These are phyloP conservation scores for Cystobasidium pallidum DNA, from an alignment of 1,284 basidiomycete species.

Conservation along the genomic window DNA sequence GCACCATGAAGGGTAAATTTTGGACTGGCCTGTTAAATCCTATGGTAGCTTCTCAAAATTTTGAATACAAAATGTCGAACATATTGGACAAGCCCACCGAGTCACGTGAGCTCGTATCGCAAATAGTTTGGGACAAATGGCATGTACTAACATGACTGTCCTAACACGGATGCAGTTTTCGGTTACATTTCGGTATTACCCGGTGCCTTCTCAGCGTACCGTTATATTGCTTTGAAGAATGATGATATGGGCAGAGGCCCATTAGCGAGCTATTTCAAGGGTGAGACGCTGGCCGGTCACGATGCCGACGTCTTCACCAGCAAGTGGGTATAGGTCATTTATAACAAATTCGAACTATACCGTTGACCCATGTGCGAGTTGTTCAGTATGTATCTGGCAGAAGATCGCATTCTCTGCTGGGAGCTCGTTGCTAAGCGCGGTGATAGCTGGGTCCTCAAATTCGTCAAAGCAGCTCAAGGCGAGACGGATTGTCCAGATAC, in stretches of 20 bases:
- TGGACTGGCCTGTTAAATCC: constrained; percentile 62
- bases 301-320: constrained; percentile 95
- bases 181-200: constrained; percentile 73
- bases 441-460: constrained; percentile 89
- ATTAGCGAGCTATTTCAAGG: constrained; percentile 93
- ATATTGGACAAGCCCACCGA: constrained; percentile 95
- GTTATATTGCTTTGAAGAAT: constrained; percentile 88
- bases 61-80: constrained; percentile 56
- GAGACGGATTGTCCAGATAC: constrained; percentile 96
- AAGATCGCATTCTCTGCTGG: constrained; percentile 91
- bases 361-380: background rate
- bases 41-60: constrained; percentile 87
- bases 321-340: constrained; percentile 61
- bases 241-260: constrained; percentile 83
- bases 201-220: constrained; percentile 80
- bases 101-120: constrained; percentile 56
- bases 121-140: background rate
- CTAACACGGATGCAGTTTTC: constrained; percentile 65
- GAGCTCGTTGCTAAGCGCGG: constrained; percentile 92
- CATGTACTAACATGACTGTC: background rate
- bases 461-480: constrained; percentile 90
- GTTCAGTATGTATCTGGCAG: constrained; percentile 62
- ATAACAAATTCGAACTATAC: background rate
- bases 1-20: constrained; percentile 84
- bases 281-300: constrained; percentile 72